Evolutionary conservation across 208 protist genomes (phyloP).

Genomic region (Histomonas meleagridis): DNA sequence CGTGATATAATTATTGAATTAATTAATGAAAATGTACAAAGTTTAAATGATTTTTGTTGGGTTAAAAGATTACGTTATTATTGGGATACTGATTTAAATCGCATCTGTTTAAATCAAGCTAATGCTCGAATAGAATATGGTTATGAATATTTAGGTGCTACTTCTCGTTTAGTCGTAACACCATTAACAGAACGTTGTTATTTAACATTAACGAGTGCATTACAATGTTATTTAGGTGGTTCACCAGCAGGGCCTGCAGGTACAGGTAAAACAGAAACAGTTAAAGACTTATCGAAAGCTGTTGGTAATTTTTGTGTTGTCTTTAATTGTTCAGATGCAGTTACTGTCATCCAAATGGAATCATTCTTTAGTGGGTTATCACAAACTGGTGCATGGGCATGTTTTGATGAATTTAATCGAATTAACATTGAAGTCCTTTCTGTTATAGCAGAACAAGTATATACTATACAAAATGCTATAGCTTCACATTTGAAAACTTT

Average conservation of each 20-base stretch:
- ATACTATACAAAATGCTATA: conserved; percentile 79
- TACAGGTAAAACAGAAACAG: conserved; percentile 64
- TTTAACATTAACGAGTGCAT: conserved; percentile 62
- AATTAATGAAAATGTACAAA: conserved; percentile 65
- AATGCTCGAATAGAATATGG: conserved; percentile 47
- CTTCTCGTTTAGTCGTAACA: conserved; percentile 58
- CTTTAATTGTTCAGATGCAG: conserved; percentile 62
- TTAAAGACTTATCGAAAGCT: conserved; percentile 60
- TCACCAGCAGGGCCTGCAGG: conserved; percentile 62
- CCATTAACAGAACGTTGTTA: conserved; percentile 60
- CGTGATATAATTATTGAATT: conserved; percentile 81
- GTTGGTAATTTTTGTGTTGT: conserved; percentile 61
- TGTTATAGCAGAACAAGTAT: conserved; percentile 85
- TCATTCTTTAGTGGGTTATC: conserved; percentile 86
- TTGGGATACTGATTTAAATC: conserved; percentile 54
- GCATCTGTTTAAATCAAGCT: conserved; percentile 44
- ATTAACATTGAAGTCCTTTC: conserved; percentile 94
- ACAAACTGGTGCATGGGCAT: conserved; percentile 88
- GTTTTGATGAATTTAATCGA: conserved; percentile 94
- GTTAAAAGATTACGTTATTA: conserved; percentile 49
- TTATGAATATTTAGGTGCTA: conserved; percentile 56
- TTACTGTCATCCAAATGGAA: conserved; percentile 71
- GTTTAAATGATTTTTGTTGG: conserved; percentile 78
- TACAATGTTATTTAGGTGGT: conserved; percentile 57
- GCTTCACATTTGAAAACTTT: conserved; percentile 67